Evolutionary conservation across 805 yeast species (phyloP).

Genomic region (Pichia phayaonensis): DNA sequence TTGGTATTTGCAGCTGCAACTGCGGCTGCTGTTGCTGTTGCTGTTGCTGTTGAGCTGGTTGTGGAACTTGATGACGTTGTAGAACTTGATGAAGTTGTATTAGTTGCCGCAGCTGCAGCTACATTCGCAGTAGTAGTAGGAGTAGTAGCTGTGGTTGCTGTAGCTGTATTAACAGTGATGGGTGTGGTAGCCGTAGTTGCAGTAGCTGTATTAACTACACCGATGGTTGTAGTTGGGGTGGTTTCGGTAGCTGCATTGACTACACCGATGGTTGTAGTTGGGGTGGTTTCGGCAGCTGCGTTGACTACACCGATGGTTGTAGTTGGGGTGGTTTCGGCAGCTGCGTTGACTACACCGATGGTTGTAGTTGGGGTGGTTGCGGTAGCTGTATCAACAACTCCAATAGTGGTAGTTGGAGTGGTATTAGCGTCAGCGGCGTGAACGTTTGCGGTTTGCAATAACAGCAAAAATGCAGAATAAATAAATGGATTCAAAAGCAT

Average conservation of each 20-base stretch:
- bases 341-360: not conserved
- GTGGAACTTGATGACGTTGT: no score
- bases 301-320: not conserved
- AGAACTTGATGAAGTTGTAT: no score
- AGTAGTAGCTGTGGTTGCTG: constrained; percentile 10
- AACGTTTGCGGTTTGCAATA: not conserved
- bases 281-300: constrained; percentile 8
- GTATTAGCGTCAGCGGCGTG: not conserved
- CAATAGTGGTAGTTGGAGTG: constrained; percentile 1
- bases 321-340: not conserved
- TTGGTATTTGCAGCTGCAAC: constrained; percentile 14
- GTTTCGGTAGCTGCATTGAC: not conserved
- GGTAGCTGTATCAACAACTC: not conserved
- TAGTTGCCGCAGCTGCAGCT: constrained; percentile 13
- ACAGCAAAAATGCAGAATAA: not conserved
- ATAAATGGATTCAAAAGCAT: not conserved
- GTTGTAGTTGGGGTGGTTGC: constrained; percentile 3
- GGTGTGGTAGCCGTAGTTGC: constrained; percentile 12
- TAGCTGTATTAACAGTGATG: constrained; percentile 12
- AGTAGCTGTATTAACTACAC: constrained; percentile 12
- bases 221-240: not conserved
- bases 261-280: constrained; percentile 14
- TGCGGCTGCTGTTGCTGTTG: constrained; percentile 14
- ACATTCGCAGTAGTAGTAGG: constrained; percentile 19
- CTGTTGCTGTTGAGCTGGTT: not conserved